phyloP scores from a whole-genome alignment of 192 early-diverging fungal species.

The Chytriomyces sp. region DNA sequence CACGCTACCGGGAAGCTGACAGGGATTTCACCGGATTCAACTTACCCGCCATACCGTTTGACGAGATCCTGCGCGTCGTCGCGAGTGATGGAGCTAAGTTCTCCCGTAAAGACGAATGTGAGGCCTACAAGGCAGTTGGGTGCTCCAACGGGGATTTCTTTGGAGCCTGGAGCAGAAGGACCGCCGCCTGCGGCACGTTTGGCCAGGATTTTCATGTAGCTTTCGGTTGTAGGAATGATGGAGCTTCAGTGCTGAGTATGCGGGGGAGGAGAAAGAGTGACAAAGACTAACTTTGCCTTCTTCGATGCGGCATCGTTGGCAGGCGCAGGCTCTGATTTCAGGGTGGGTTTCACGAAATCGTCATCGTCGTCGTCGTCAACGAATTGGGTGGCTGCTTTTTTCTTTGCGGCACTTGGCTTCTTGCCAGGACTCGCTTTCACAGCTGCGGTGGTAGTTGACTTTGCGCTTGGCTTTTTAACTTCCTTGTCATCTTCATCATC shows the following conservation, averaged over 20 bases:
- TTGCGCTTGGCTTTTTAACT: neutral
- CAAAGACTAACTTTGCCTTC: conserved; percentile 12
- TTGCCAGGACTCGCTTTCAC: neutral
- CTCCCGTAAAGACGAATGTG: conserved; percentile 95
- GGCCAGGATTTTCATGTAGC: conserved; percentile 25
- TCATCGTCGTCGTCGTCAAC: neutral
- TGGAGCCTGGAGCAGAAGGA: conserved; percentile 64
- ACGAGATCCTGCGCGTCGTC: conserved; percentile 80
- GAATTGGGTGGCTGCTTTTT: neutral
- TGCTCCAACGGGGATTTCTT: conserved; percentile 71
- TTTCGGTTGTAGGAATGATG: neutral
- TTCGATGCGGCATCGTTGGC: neutral
- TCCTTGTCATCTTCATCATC: neutral
- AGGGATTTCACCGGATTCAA: neutral
- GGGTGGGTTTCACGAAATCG: neutral
- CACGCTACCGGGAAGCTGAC: neutral
- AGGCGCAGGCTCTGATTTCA: neutral
- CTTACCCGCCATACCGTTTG: conserved; percentile 83
- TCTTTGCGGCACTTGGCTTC: neutral
- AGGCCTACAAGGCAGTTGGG: conserved; percentile 72
- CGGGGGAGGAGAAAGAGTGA: neutral
- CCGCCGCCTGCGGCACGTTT: conserved; percentile 27
- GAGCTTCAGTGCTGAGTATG: neutral
- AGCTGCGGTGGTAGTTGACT: neutral
- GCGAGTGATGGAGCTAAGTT: conserved; percentile 73